Evolutionary conservation across 2,329 filamentous ascomycete genomes (phyloP).

Genomic region (Hymenoscyphus fraxineus): DNA sequence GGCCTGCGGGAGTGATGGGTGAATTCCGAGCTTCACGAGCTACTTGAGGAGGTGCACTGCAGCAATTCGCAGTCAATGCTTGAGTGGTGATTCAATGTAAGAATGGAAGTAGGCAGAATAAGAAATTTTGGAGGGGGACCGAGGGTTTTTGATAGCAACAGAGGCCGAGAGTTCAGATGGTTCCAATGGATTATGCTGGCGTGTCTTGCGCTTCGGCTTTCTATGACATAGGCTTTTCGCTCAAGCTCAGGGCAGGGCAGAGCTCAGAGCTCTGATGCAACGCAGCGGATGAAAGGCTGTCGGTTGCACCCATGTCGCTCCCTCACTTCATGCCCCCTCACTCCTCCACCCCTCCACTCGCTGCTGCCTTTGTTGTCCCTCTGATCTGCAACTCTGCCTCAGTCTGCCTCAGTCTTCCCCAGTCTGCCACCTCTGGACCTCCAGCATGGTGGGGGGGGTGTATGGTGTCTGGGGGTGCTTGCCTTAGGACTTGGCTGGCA

Average conservation of each 20-base stretch:
- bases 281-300: not conserved
- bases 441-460: not conserved
- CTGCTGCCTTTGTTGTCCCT: not conserved
- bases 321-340: not conserved
- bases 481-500: not conserved
- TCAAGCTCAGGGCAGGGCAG: not conserved
- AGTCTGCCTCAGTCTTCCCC: too few relatives aligned
- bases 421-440: not conserved
- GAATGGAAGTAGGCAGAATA: not conserved
- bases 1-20: conserved; percentile 5
- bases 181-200: not conserved
- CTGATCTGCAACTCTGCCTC: not conserved
- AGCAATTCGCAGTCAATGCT: not conserved
- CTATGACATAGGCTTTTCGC: conserved; percentile 1
- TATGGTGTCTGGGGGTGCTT: not conserved
- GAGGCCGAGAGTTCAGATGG: not conserved
- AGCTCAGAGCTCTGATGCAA: not conserved
- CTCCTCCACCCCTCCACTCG: not conserved
- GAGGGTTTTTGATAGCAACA: not conserved
- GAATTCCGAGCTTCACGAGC: conserved; percentile 8
- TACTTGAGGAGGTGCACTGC: not conserved
- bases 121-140: not conserved
- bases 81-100: not conserved
- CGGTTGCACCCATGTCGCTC: not conserved
- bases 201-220: not conserved